Conservation (phyloP, 2,329 filamentous ascomycete species). For the Didymella glomerata region DNA sequence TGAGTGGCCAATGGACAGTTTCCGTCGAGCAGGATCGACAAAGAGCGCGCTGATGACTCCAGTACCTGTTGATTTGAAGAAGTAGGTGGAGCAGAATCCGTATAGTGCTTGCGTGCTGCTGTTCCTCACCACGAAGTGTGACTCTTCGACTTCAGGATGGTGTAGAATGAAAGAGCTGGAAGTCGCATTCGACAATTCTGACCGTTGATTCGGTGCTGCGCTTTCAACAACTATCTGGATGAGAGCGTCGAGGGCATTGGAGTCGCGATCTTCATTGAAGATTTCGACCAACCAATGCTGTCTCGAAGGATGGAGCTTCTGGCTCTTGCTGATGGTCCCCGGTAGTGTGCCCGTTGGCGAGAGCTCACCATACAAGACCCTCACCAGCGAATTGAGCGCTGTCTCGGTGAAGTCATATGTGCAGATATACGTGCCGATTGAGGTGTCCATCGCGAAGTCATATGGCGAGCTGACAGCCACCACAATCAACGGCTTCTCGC, state of each 20-base stretch:
- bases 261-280: constrained; percentile 82
- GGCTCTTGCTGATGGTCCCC: constrained; percentile 83
- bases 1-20: constrained; percentile 88
- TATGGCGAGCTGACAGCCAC: constrained; percentile 95
- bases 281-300: constrained; percentile 95
- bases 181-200: constrained; percentile 72
- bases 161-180: constrained; percentile 79
- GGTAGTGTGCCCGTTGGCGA: constrained; percentile 65
- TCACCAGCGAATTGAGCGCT: constrained; percentile 83
- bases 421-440: constrained; percentile 91
- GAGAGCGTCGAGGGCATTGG: constrained; percentile 75
- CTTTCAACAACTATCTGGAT: constrained; percentile 73
- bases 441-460: constrained; percentile 92
- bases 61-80: constrained; percentile 71
- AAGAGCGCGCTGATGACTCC: constrained; percentile 87
- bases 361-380: constrained; percentile 81
- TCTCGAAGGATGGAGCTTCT: constrained; percentile 85
- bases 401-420: constrained; percentile 97
- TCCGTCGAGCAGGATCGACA: constrained; percentile 85
- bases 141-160: constrained; percentile 75
- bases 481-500: constrained; percentile 85
- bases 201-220: constrained; percentile 71
- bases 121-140: constrained; percentile 92
- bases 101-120: constrained; percentile 91
- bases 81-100: constrained; percentile 91